A percentile compares a stretch with the other conserved stretches of the same genome.
Conservation (phyloP, 1,284 basidiomycete genomes). For the Trichosporon ovoides region DNA sequence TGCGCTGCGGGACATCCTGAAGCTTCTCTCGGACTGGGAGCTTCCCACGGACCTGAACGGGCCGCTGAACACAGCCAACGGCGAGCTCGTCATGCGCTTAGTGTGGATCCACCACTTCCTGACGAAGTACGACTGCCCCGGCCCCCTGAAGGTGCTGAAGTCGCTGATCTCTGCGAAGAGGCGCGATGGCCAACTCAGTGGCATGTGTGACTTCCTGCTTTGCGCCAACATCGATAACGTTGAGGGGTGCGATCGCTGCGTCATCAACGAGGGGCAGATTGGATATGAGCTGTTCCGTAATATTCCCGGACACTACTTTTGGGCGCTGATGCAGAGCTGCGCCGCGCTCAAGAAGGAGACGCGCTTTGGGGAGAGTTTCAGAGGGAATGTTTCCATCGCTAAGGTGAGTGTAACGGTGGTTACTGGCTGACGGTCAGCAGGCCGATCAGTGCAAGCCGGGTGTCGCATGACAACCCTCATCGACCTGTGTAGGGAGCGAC, state of each 20-base stretch:
- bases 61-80: not conserved
- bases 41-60: not conserved
- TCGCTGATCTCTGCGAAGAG: not conserved
- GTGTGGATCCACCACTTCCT: not conserved
- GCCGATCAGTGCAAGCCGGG: not conserved
- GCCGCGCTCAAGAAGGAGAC: not conserved
- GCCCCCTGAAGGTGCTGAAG: not conserved
- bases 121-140: not conserved
- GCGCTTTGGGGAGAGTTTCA: not conserved
- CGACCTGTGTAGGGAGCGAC: no score
- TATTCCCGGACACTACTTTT: not conserved
- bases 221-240: not conserved
- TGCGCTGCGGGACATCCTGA: not conserved
- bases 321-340: not conserved
- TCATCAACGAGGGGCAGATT: not conserved
- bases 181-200: not conserved
- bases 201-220: not conserved
- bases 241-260: not conserved
- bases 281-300: not conserved
- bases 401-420: not conserved
- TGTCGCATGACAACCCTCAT: no score
- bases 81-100: not conserved
- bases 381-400: not conserved
- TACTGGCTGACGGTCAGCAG: not conserved
- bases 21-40: not conserved